Evolutionary conservation across 108 stramenopile genomes (phyloP).

Genomic region (Seminavis robusta): DNA sequence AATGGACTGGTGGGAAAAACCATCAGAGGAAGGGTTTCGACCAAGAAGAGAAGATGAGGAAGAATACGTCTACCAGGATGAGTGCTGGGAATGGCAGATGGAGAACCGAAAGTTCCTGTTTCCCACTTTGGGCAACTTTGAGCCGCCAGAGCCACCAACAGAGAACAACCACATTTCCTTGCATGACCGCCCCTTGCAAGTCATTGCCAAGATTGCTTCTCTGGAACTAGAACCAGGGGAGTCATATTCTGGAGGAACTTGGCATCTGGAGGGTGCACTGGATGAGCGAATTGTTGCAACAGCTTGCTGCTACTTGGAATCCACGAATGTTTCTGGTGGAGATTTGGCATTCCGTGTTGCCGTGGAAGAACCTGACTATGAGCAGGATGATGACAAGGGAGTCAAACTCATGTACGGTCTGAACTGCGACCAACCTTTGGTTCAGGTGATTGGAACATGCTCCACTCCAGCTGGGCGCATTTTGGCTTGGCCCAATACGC

Average conservation of each 20-base stretch:
- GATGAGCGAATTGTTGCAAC: constrained; percentile 7
- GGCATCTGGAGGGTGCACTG: constrained; percentile 7
- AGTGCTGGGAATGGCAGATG: no score
- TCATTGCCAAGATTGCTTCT: constrained; percentile 10
- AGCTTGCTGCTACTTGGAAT: constrained; percentile 6
- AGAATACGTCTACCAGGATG: neutral
- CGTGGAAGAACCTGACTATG: constrained; percentile 3
- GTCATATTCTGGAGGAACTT: constrained; percentile 1
- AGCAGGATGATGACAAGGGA: constrained; percentile 1
- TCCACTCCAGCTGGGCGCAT: neutral
- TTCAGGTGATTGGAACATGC: neutral
- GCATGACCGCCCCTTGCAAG: constrained; percentile 4
- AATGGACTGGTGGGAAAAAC: constrained; percentile 1
- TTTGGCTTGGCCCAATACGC: constrained; percentile 10
- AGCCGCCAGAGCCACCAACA: neutral
- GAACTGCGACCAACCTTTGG: neutral
- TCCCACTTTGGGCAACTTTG: neutral
- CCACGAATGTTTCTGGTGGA: neutral
- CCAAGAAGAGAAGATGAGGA: neutral
- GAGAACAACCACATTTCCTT: neutral
- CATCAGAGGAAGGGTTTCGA: no score
- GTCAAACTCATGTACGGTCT: neutral
- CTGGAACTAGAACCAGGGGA: neutral
- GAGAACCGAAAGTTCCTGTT: no score
- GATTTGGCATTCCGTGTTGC: constrained; percentile 1